phyloP scores from a whole-genome alignment of 305 asterid species.

The Withania somnifera region DNA sequence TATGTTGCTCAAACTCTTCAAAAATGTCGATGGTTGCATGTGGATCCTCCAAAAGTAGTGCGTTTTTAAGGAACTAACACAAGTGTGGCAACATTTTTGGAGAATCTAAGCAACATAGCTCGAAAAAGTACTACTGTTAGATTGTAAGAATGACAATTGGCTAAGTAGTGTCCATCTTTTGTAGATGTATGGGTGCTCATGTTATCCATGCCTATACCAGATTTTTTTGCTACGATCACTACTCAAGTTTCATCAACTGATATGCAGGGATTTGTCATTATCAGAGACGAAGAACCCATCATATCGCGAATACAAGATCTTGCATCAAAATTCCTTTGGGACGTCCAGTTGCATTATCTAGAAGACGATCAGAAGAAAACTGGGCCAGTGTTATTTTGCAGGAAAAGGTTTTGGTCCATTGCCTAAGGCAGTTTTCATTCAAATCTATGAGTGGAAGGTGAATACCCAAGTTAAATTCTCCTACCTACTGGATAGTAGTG shows the following conservation, averaged over 20 bases:
- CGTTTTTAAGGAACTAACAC: not conserved
- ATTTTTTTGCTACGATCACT: not conserved
- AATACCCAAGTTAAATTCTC: not conserved
- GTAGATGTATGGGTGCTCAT: not conserved
- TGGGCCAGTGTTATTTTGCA: slow-evolving; percentile 62
- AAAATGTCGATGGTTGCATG: not conserved
- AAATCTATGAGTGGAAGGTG: not conserved
- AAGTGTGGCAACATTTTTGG: not conserved
- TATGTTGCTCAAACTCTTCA: not conserved
- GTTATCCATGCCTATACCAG: not conserved
- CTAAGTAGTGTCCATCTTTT: not conserved
- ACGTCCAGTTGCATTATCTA: slow-evolving; percentile 44
- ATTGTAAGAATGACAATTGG: not conserved
- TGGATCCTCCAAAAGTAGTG: not conserved
- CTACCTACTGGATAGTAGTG: not conserved
- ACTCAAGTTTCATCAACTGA: not conserved
- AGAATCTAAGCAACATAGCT: not conserved
- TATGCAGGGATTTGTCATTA: slow-evolving; percentile 53
- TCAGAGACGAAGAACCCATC: slow-evolving; percentile 63
- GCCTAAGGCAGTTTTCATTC: slow-evolving; percentile 15
- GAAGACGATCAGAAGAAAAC: slow-evolving; percentile 48
- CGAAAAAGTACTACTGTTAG: not conserved
- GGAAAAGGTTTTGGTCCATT: slow-evolving; percentile 80
- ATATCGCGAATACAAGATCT: slow-evolving; percentile 41
- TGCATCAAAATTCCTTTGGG: slow-evolving; percentile 81